phyloP scores from a whole-genome alignment of 208 protist genomes.

The Leishmania guyanensis region DNA sequence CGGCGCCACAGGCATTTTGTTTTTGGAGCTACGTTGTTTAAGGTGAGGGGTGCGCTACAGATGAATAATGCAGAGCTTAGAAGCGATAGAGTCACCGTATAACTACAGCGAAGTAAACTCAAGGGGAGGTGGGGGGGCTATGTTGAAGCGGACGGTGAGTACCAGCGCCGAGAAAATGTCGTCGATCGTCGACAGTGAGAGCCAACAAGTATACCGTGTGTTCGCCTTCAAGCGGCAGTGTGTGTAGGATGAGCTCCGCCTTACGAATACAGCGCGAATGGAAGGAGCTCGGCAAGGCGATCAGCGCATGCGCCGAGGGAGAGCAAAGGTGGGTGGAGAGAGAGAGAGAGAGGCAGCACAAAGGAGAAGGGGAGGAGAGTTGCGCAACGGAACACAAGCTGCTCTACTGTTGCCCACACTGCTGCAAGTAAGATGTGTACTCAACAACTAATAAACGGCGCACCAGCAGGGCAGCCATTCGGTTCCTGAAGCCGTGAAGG shows the following conservation, averaged over 20 bases:
- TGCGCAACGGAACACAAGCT: neutral
- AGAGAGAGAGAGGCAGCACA: neutral
- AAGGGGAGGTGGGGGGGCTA: too few species aligned
- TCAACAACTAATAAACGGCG: neutral
- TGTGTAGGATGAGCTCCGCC: neutral
- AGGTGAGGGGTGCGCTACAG: neutral
- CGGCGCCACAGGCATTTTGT: slow-evolving; percentile 44
- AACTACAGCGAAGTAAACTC: too few species aligned
- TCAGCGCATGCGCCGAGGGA: neutral
- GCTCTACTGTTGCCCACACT: neutral
- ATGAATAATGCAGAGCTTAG: too few species aligned
- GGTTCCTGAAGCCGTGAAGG: neutral
- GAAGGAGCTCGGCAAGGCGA: neutral
- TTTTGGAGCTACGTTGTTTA: neutral
- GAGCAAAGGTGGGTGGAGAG: neutral
- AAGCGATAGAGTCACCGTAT: too few species aligned
- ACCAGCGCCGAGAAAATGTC: too few species aligned
- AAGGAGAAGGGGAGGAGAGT: neutral
- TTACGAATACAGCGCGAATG: neutral
- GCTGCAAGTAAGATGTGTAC: neutral
- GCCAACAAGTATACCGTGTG: neutral
- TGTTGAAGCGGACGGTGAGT: too few species aligned
- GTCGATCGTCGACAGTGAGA: too few species aligned
- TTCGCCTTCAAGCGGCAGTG: neutral
- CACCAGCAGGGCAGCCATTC: neutral